Conservation (phyloP, 257 asterid genomes). For the Nicotiana otophora region DNA sequence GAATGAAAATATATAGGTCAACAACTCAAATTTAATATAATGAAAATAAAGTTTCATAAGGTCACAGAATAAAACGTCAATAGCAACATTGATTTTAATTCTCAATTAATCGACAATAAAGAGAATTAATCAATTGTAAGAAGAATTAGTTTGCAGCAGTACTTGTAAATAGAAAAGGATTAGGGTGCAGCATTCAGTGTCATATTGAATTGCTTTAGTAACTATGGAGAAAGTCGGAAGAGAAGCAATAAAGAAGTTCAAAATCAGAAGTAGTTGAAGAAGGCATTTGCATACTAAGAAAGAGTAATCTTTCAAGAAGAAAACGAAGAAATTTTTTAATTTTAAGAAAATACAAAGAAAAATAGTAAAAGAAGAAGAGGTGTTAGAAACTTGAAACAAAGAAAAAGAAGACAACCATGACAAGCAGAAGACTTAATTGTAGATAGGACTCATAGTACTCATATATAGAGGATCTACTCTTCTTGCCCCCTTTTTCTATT, state of each 20-base stretch:
- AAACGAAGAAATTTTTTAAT: background rate
- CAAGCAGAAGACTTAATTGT: background rate
- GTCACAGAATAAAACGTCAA: background rate
- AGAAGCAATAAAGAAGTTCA: constrained; percentile 1
- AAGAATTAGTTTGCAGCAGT: background rate
- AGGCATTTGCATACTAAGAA: background rate
- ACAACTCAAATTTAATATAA: background rate
- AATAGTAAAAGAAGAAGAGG: background rate
- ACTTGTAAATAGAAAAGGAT: too few species aligned
- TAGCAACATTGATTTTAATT: background rate
- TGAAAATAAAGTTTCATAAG: background rate
- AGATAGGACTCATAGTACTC: background rate
- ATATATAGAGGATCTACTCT: background rate
- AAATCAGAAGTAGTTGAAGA: background rate
- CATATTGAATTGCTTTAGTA: background rate
- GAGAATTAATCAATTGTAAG: background rate
- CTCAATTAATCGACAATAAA: background rate
- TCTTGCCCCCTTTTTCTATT: background rate
- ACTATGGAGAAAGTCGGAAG: background rate
- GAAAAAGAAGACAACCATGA: background rate
- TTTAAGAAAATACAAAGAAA: background rate
- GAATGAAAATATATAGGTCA: background rate
- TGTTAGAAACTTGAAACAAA: background rate
- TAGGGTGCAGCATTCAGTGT: background rate
- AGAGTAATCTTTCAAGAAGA: background rate